Evolutionary conservation across 2,329 filamentous ascomycete species (phyloP).

Genomic region (Monilinia polystroma): DNA sequence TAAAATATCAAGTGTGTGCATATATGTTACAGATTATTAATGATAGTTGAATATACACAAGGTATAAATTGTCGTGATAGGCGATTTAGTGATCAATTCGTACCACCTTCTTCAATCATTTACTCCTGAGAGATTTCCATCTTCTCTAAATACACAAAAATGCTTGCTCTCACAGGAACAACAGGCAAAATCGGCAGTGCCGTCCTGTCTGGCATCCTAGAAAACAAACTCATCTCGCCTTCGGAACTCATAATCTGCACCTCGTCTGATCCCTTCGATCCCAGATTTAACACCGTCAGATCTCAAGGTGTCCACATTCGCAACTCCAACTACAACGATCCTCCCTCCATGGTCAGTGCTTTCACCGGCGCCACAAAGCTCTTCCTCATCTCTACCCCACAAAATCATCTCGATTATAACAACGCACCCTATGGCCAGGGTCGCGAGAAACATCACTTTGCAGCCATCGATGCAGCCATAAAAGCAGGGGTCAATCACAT

Average conservation of each 20-base stretch:
- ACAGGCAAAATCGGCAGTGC: slow-evolving; percentile 29
- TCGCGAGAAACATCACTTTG: slow-evolving; percentile 30
- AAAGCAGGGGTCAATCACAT: slow-evolving; percentile 40
- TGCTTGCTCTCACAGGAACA: slow-evolving; percentile 25
- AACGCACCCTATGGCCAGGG: slow-evolving; percentile 42
- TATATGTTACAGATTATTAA: not conserved
- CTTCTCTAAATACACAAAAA: not conserved
- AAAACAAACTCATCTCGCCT: slow-evolving; percentile 18
- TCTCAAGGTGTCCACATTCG: slow-evolving; percentile 25
- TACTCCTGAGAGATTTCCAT: too few species aligned
- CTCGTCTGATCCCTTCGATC: slow-evolving; percentile 25
- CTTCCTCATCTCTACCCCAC: slow-evolving; percentile 39
- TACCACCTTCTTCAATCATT: not conserved
- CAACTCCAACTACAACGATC: slow-evolving; percentile 24
- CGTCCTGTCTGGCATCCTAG: slow-evolving; percentile 25
- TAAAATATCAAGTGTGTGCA: too few species aligned
- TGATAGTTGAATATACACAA: not conserved
- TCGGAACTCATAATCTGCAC: slow-evolving; percentile 27
- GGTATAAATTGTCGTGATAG: not conserved
- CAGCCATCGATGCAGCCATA: slow-evolving; percentile 38
- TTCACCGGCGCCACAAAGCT: slow-evolving; percentile 33
- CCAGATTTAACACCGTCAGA: slow-evolving; percentile 42
- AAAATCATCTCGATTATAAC: slow-evolving; percentile 40
- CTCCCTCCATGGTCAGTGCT: slow-evolving; percentile 15
- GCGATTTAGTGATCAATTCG: not conserved